Evolutionary conservation across 2,329 filamentous ascomycete genomes (phyloP).

Genomic region (Colletotrichum limetticola): DNA sequence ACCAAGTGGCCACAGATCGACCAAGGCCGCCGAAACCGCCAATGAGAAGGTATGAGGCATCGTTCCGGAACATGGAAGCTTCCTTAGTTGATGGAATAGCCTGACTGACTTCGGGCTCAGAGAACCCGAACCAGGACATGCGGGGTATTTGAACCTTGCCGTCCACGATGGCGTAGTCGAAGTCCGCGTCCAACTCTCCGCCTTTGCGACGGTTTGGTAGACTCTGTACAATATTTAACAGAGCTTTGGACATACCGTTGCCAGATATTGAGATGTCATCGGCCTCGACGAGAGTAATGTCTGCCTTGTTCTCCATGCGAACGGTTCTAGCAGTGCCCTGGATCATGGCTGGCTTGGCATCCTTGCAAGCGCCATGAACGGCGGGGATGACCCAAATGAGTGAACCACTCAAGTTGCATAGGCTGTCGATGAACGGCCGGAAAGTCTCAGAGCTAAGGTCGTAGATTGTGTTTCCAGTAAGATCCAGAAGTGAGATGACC

Average conservation of each 20-base stretch:
- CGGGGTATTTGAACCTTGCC: constrained; percentile 41
- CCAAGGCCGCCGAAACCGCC: constrained; percentile 47
- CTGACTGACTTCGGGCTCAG: constrained; percentile 28
- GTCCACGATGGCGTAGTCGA: constrained; percentile 44
- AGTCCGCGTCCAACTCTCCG: constrained; percentile 39
- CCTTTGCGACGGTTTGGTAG: constrained; percentile 14
- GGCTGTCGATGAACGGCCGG: constrained; percentile 20
- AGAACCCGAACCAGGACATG: constrained; percentile 27
- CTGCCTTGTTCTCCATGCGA: constrained; percentile 41
- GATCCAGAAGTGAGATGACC: constrained; percentile 41
- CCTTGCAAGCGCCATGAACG: constrained; percentile 39
- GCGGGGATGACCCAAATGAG: constrained; percentile 46
- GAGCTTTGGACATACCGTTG: not conserved
- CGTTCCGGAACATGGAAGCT: constrained; percentile 1
- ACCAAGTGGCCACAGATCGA: constrained; percentile 42
- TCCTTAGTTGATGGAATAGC: constrained; percentile 41
- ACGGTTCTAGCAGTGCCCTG: constrained; percentile 44
- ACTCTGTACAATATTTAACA: constrained; percentile 16
- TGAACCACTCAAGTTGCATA: constrained; percentile 11
- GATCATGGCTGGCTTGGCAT: constrained; percentile 41
- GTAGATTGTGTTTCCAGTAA: constrained; percentile 41
- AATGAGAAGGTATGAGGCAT: constrained; percentile 41
- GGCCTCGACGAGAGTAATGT: constrained; percentile 36
- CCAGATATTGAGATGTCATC: not conserved
- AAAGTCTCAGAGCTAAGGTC: constrained; percentile 35